Evolutionary conservation across 305 asterid species (phyloP), one percentile per base, ranked within the genome.

Genomic region (Rubia peregrina): DNA sequence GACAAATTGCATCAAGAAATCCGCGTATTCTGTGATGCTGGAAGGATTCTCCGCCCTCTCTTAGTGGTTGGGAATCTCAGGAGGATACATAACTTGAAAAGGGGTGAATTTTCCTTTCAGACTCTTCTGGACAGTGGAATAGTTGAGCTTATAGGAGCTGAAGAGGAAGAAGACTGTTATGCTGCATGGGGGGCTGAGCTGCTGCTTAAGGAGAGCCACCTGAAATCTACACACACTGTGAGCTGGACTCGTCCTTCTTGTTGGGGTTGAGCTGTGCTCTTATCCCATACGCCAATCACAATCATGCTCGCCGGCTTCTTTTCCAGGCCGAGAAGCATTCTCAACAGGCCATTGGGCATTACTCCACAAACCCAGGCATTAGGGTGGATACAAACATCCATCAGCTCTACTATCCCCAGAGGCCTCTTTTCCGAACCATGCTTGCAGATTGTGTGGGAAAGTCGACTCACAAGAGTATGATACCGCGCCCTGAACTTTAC

Each of bases 311-410:
- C 79, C 82, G 97, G 82, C 95, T 90, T 70, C 92, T 91, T 6
- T 88, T 86, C 85, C 99, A 95, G 75, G 85, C 97, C 14, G 95
- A 92, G 83, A 95, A 95, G 81, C 97, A 95, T 83, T 89, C 97
- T 51, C 98, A 95, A 48, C 97, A 95, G 73, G 99, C 99, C 3
- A 92, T 95, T 67, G 99, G 98, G 48, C 88, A 76, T 77, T 82
- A 87, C 33, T 84, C 89, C 16, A 80, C 95, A 70, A 95, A 91
- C 74, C 87, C 95, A 11, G 79, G 53, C 61, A 81, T 82, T 42
- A 77, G 98, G 81, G 84, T 79, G 4, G 98, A 92, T 80, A 95
- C 98, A 0, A 88, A 85, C 65, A 71, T 89, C 26, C 97, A 95
- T 75, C 93, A 85, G 51, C 41, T 95, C 74, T 95, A 81, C 71